Evolutionary conservation across 805 yeast genomes (phyloP), one percentile per base, ranked within the genome.

Genomic region (Saturnispora sekii): DNA sequence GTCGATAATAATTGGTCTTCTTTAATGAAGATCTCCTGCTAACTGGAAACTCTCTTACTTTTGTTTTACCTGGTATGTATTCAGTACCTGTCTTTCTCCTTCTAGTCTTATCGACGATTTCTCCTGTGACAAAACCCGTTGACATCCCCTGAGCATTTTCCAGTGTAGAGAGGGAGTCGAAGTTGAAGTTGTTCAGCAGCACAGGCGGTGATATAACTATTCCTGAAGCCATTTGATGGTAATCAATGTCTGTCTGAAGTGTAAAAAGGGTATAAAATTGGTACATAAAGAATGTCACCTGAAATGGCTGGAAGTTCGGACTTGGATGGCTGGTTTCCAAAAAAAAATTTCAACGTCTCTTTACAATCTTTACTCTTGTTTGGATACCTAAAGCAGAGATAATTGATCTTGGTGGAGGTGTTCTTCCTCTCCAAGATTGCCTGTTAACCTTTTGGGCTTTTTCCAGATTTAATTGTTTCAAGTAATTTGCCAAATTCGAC

Each of bases 241-340:
- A n/a, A 15, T 29, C 10, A 10, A 5, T 5, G 10, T 28, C 15
- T 26, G 29, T 14, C 8, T 16, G 28, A 30, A 4, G 21, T 21
- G 11, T 5, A 10, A 28, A 37, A 17, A 37, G 15, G 15, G 15
- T 10, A 15, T 15, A 5, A 9, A 26, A 14, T 37, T 6, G 12
- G 15, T 18, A 34, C 15, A 34, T 11, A n/a, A 15, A 10, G 17
- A 10, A 34, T 15, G 15, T 14, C 11, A n/a, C 16, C 32, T 38
- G 44, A 38, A 42, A 29, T 42, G 45, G 45, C 45, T 42, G 45
- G 45, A 41, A 34, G n/a, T 42, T 37, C 45, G 45, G 35, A 35
- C 21, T 42, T 35, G 35, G 16, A 42, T 35, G 45, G 45, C 45
- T 42, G 45, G 45, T 35, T 42, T 42, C 29, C n/a, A n/a, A 18